A percentile compares a stretch with the other conserved stretches of the same genome.
These are phyloP conservation scores for Epichloe gansuensis DNA, from an alignment of 2,329 filamentous ascomycete genomes.

Conservation along the genomic window DNA sequence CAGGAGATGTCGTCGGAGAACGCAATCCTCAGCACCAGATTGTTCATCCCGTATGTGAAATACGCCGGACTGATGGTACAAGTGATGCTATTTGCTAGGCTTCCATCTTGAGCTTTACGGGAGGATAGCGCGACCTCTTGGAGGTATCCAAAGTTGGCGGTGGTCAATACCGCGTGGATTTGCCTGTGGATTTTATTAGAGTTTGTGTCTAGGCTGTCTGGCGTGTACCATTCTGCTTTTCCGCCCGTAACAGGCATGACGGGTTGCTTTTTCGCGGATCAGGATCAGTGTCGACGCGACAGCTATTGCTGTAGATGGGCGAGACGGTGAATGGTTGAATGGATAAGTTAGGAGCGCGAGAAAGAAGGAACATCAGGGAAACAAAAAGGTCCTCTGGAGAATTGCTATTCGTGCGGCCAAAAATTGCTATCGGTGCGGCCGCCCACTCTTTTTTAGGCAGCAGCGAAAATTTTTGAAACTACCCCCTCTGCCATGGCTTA, in stretches of 20 bases:
- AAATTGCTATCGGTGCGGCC: too few relatives aligned
- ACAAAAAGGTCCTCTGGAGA: too few relatives aligned
- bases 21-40: constrained; percentile 4
- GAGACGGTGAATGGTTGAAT: too few relatives aligned
- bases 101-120: constrained; percentile 2
- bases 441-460: too few relatives aligned
- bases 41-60: constrained; percentile 10
- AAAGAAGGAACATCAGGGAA: too few relatives aligned
- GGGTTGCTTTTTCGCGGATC: too few relatives aligned
- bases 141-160: constrained; percentile 4
- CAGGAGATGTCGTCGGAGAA: constrained; percentile 4
- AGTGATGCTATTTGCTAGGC: background rate
- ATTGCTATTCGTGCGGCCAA: too few relatives aligned
- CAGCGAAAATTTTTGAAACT: too few relatives aligned
- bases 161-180: constrained; percentile 1
- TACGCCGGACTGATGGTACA: background rate
- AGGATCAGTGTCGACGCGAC: too few relatives aligned
- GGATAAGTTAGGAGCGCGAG: too few relatives aligned
- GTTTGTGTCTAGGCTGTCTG: constrained; percentile 1
- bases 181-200: constrained; percentile 1
- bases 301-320: too few relatives aligned
- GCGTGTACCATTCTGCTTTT: constrained; percentile 1
- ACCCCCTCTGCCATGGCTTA: too few relatives aligned
- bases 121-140: constrained; percentile 1
- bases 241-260: background rate